A percentile compares a stretch with the other conserved stretches of the same genome.
Evolutionary conservation across 345 rosid species (phyloP).

Genomic region (Cardamine occulta): DNA sequence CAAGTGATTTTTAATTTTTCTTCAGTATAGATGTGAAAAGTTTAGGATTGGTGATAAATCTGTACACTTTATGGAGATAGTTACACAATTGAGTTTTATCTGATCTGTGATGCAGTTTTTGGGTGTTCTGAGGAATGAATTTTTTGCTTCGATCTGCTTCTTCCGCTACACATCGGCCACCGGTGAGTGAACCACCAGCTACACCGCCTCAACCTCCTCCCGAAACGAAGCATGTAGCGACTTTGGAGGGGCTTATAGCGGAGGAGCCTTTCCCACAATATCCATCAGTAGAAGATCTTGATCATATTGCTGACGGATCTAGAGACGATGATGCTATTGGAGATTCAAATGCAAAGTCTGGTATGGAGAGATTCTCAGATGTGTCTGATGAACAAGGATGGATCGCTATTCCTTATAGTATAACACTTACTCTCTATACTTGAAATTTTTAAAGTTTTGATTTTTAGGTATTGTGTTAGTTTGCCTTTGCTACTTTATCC

Average conservation of each 20-base stretch:
- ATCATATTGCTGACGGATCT: constrained; percentile 46
- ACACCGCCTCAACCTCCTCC: constrained; percentile 43
- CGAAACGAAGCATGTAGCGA: constrained; percentile 43
- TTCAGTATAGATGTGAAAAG: constrained; percentile 1
- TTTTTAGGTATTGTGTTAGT: constrained; percentile 6
- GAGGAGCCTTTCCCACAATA: constrained; percentile 69
- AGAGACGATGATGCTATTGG: constrained; percentile 45
- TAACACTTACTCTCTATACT: constrained; percentile 21
- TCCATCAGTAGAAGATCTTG: constrained; percentile 48
- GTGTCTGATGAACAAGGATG: constrained; percentile 93
- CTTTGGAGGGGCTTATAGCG: constrained; percentile 70
- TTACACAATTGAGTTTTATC: background rate
- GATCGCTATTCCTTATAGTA: constrained; percentile 88
- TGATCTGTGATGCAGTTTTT: constrained; percentile 36
- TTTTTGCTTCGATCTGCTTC: constrained; percentile 75
- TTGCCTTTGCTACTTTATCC: too few species aligned
- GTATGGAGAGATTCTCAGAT: constrained; percentile 61
- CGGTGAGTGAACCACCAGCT: constrained; percentile 53
- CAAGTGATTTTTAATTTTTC: background rate
- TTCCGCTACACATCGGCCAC: constrained; percentile 51
- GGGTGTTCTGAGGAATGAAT: constrained; percentile 60
- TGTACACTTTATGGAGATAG: too few species aligned
- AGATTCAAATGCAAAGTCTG: constrained; percentile 40
- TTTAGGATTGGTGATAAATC: constrained; percentile 20
- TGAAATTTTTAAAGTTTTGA: background rate